Base-by-base conservation (phyloP, 495 filamentous ascomycete species). In the Haplographium delicatum region DNA sequence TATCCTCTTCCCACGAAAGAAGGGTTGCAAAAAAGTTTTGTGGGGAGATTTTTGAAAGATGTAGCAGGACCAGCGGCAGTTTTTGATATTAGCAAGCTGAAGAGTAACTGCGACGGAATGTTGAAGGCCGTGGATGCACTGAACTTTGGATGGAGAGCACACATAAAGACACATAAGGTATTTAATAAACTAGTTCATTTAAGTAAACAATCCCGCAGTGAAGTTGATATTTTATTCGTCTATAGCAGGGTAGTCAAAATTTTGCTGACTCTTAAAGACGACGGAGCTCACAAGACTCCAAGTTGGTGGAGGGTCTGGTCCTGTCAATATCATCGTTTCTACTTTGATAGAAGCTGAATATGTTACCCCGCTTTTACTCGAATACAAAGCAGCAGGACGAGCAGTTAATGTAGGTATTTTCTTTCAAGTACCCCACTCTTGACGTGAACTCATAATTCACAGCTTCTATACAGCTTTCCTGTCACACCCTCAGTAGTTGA, bases 121-220 rank as follows among this genome's bases (percentile, higher is more conserved):
- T 76, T 89, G 11, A 67, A 81, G 42, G 79, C 85, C 0, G 73
- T 76, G 4, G 59, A 73, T 37, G 54, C 62, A 27, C 70, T 91
- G 4, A 72, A 71, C 1, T 70, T 91, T 19, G 76, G 74, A 20
- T 94, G 90, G 69, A 70, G 89, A 47, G 81, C 86, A 5, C 89
- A 95, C 65, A 81, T 93, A 47, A 95, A 95, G 59, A 87, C 87
- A 19, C 89, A 95, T 62, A 95, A 95, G 68, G 88, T 84, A 62
- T 40, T 60, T 45, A 41, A 31, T n/a, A 7, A 7, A 6, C 28
- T 31, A 6, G 13, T 31, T n/a, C 28, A 6, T n/a, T n/a, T n/a
- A n/a, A n/a, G n/a, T n/a, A n/a, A n/a, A n/a, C n/a, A n/a, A n/a
- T n/a, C n/a, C n/a, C n/a, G n/a, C n/a, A n/a, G n/a, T n/a, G n/a